Evolutionary conservation across 345 rosid species (phyloP).

Genomic region (Populus simonii): DNA sequence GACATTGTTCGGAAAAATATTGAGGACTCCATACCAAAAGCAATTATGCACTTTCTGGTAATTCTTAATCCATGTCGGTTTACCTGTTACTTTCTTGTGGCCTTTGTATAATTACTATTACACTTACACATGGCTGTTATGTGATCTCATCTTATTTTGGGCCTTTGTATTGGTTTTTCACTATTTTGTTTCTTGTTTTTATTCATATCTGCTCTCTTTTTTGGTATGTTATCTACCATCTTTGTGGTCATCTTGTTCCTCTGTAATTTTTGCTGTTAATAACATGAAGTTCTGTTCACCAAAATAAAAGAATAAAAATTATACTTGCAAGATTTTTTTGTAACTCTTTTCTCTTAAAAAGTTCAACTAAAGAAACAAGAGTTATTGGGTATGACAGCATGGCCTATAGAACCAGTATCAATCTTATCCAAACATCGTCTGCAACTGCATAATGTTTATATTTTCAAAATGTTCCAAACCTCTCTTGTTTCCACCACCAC

Average conservation of each 20-base stretch:
- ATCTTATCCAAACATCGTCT: not conserved
- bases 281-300: not conserved
- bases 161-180: not conserved
- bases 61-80: slow-evolving; percentile 5
- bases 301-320: not conserved
- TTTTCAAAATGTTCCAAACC: not conserved
- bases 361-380: not conserved
- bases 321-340: not conserved
- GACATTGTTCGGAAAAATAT: slow-evolving; percentile 94
- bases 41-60: slow-evolving; percentile 98
- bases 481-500: not conserved
- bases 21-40: slow-evolving; percentile 83
- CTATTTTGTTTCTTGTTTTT: not conserved
- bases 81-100: slow-evolving; percentile 1
- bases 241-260: not conserved
- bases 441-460: not conserved
- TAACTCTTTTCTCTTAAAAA: not conserved
- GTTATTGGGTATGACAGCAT: not conserved
- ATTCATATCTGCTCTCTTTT: not conserved
- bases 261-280: not conserved
- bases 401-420: not conserved
- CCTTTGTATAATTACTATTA: not conserved
- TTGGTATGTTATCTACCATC: not conserved
- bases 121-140: not conserved
- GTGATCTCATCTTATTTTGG: not conserved